A percentile compares a stretch with the other conserved stretches of the same genome.
phyloP scores from a whole-genome alignment of 768 basidiomycete species.

The Agaricus blazei region DNA sequence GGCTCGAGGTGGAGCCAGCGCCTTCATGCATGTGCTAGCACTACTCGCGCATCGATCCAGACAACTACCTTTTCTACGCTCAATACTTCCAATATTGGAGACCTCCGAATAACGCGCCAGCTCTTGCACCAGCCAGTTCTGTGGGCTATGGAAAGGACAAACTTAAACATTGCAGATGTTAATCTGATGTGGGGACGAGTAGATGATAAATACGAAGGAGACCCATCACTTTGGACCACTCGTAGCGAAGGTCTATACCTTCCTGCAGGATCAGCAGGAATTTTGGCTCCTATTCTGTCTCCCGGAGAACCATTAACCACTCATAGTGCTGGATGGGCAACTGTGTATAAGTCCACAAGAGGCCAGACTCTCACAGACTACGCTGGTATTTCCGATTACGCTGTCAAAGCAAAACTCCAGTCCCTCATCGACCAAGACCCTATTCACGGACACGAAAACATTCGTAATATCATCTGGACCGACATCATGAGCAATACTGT shows the following conservation, averaged over 20 bases:
- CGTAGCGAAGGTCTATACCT: background rate
- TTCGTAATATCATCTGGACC: background rate
- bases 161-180: background rate
- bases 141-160: background rate
- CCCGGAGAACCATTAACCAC: background rate
- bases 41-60: constrained; percentile 9
- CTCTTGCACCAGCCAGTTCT: background rate
- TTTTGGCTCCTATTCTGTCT: background rate
- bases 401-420: background rate
- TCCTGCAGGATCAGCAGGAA: background rate
- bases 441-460: background rate
- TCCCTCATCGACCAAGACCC: background rate
- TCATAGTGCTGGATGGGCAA: background rate
- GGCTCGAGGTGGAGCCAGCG: constrained; percentile 17
- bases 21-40: constrained; percentile 16
- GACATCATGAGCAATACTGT: constrained; percentile 2
- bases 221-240: background rate
- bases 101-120: background rate
- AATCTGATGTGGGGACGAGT: constrained; percentile 1
- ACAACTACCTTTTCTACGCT: background rate
- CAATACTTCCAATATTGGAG: background rate
- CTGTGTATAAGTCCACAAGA: background rate
- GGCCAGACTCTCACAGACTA: background rate
- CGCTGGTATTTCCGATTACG: background rate
- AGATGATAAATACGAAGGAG: background rate